Conservation (phyloP, 371 early-diverging fungal genomes). For the Mucor piriformis region DNA sequence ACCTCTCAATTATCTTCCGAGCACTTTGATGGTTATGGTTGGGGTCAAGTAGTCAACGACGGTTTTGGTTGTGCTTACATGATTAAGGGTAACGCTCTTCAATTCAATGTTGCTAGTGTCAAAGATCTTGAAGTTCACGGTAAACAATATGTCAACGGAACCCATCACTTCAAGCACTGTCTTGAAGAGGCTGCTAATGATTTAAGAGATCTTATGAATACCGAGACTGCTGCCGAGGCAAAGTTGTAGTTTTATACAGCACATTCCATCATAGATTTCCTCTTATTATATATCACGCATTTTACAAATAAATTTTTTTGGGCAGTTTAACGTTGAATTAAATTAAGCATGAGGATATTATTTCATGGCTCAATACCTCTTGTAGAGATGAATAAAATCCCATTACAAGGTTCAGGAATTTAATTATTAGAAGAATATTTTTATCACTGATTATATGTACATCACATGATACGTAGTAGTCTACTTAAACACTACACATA, state of each 20-base stretch:
- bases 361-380: too few species aligned
- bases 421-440: too few species aligned
- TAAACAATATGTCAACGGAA: constrained; percentile 39
- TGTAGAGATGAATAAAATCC: too few species aligned
- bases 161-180: constrained; percentile 56
- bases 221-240: constrained; percentile 45
- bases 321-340: too few species aligned
- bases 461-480: too few species aligned
- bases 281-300: too few species aligned
- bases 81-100: constrained; percentile 81
- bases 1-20: constrained; percentile 93
- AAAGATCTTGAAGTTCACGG: constrained; percentile 55
- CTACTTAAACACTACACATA: too few species aligned
- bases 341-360: too few species aligned
- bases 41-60: constrained; percentile 94
- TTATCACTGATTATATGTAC: too few species aligned
- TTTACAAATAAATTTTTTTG: too few species aligned
- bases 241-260: constrained; percentile 36
- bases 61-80: constrained; percentile 96
- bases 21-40: constrained; percentile 91
- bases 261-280: neutral
- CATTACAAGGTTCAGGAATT: too few species aligned
- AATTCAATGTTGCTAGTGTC: constrained; percentile 85
- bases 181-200: constrained; percentile 71
- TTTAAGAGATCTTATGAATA: constrained; percentile 68